Evolutionary conservation across 192 early-diverging fungal genomes (phyloP), one percentile per base, ranked within the genome.

Genomic region (Phlyctochytrium planicorne): DNA sequence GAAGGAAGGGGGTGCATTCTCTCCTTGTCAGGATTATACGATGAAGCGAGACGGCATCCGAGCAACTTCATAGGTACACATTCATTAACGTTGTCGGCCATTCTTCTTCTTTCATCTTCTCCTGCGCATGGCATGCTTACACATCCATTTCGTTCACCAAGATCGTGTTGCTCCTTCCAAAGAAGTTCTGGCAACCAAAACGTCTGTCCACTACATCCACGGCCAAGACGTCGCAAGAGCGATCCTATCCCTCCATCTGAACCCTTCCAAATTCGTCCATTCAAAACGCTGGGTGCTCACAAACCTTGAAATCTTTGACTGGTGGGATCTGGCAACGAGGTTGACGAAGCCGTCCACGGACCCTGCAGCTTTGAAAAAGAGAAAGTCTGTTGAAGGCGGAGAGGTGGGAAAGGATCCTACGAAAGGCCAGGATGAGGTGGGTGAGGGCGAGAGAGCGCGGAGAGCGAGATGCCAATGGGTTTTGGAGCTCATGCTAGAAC

Each of bases 21-120:
- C 2, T 78, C 88, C 63, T 69, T 89, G 20, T 74, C 81, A 37
- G 88, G 88, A 2, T 69, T 89, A 12, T 89, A 78, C 69, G 86
- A 83, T 40, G 78, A 50, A 10, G 71, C 62, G 65, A 75, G 81
- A 29, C 66, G 68, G 12, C 35, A 85, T 57, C 87, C 87, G 4
- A 63, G 75, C 16, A 78, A 80, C 53, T 89, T 87, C 81, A 72
- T 88, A 12, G 6, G 40, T 47, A 47, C 20, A 20, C 20, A 14
- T 6, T 6, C 6, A 6, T 6, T 14, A 14, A 47, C 40, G 40
- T 47, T 47, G 40, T 47, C 20, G 40, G n/a, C 40, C 10, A 6
- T 47, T 47, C 40, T 47, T 20, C 10, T 47, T 47, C 20, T 47
- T 6, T 47, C 20, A 20, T 20, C 6, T 14, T 6, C 40, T 20